Evolutionary conservation across 148 eudicot genomes (phyloP), one percentile per base, ranked within the genome.

Genomic region (Rhododendron kiyosumense): DNA sequence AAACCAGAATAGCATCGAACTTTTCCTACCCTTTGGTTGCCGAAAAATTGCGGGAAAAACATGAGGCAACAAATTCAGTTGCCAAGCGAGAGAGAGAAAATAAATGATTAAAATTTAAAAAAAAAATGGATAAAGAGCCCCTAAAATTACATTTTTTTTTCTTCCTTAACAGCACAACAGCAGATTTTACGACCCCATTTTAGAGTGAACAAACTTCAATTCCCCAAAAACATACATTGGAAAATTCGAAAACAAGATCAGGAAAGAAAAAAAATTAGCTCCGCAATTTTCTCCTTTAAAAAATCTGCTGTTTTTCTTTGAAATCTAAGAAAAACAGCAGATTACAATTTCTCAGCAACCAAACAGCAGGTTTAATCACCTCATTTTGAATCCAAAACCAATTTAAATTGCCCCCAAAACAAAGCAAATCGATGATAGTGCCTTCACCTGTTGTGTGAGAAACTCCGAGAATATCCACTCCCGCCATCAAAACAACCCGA

Each of bases 401-500:
- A 41, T 34, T 3, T 11, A 15, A 36, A 57, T 59, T 45, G 20
- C 22, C n/a, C 36, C 36, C 17, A 46, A 48, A 74, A 84, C 20
- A 54, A 24, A 43, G 38, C 81, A 54, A 84, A 84, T 76, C 86
- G n/a, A 54, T 43, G 38, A 36, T 20, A 54, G 67, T 34, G 61
- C n/a, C 22, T 54, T 77, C 77, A 93, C 94, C 94, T 88, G 91
- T 41, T 41, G 85, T 65, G 74, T 63, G 61, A 7, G 88, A 36
- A 28, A 28, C 88, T 86, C 89, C 76, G 77, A 24, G 78, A 80
- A 49, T 88, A 26, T 88, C 90, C 86, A 41, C 83, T 49, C 65
- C 88, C 85, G 91, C 92, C 94, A 93, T 93, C 83, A 81, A 89
- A 85, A 28, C 22, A 26, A 41, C 36, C 46, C 83, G 57, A 57